Conservation (phyloP, 805 yeast species). For the Nakazawaea laoshanensis region DNA sequence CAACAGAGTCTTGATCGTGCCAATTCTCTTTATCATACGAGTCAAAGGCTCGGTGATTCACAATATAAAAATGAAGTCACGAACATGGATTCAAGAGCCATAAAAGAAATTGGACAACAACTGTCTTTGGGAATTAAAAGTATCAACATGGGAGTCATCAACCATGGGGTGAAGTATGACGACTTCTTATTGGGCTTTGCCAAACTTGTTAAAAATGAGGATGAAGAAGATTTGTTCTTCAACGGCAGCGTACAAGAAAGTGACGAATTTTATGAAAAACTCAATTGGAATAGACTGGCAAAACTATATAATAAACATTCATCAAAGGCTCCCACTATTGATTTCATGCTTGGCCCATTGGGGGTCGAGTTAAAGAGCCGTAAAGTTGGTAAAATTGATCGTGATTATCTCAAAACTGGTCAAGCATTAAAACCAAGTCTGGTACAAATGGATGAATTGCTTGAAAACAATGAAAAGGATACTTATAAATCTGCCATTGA, state of each 20-base stretch:
- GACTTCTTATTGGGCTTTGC: constrained; percentile 34
- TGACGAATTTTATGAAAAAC: constrained; percentile 29
- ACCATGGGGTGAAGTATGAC: constrained; percentile 36
- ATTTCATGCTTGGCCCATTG: constrained; percentile 67
- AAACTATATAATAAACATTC: constrained; percentile 38
- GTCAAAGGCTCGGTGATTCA: constrained; percentile 24
- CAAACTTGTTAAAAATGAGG: constrained; percentile 25
- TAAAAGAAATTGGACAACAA: constrained; percentile 50
- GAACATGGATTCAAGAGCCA: constrained; percentile 60
- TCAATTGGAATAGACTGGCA: constrained; percentile 57
- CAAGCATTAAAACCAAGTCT: constrained; percentile 43
- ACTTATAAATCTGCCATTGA: constrained; percentile 57
- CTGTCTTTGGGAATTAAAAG: constrained; percentile 59
- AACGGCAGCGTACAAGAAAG: constrained; percentile 12
- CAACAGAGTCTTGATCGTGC: constrained; percentile 33
- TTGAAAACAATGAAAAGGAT: constrained; percentile 39
- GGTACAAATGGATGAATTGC: constrained; percentile 43
- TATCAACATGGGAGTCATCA: constrained; percentile 48
- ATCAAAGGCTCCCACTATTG: constrained; percentile 37
- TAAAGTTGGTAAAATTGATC: constrained; percentile 23
- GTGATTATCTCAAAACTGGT: constrained; percentile 31
- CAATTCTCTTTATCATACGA: constrained; percentile 35
- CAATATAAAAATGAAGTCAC: constrained; percentile 27
- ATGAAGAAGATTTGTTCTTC: constrained; percentile 14
- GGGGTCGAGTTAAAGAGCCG: constrained; percentile 46